Evolutionary conservation across 2,329 filamentous ascomycete species (phyloP).

Genomic region (Colletotrichum gloeosporioides): DNA sequence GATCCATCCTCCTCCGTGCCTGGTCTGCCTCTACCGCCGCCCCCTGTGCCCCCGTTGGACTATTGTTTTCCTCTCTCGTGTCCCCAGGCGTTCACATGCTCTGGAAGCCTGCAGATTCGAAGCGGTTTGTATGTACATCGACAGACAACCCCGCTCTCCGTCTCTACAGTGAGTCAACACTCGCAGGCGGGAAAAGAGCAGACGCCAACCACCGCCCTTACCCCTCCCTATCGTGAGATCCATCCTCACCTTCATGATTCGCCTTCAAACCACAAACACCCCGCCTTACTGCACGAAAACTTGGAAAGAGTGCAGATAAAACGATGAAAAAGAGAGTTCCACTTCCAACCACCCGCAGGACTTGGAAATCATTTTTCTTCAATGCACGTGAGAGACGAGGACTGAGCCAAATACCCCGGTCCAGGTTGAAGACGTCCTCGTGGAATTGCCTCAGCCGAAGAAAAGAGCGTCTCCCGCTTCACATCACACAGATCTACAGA

Average conservation of each 20-base stretch:
- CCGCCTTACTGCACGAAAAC: background rate
- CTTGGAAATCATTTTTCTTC: background rate
- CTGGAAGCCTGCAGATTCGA: background rate
- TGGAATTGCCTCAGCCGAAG: too few species aligned
- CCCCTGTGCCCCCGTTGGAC: background rate
- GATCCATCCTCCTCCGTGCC: background rate
- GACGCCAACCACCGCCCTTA: background rate
- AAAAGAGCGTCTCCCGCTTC: background rate
- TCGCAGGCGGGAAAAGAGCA: background rate
- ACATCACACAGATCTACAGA: background rate
- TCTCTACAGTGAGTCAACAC: background rate
- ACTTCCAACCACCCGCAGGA: background rate
- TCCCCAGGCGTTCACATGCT: background rate
- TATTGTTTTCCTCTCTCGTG: background rate
- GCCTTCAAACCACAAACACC: background rate
- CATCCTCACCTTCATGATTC: background rate
- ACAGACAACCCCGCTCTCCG: background rate
- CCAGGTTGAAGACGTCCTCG: too few species aligned
- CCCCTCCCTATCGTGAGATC: background rate
- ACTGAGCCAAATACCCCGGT: background rate
- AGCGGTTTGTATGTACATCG: background rate
- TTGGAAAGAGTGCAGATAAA: background rate
- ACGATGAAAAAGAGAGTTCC: background rate
- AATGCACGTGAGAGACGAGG: background rate
- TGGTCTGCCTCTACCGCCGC: background rate